Conservation (phyloP, 768 basidiomycete genomes). For the Auricularia sp. region DNA sequence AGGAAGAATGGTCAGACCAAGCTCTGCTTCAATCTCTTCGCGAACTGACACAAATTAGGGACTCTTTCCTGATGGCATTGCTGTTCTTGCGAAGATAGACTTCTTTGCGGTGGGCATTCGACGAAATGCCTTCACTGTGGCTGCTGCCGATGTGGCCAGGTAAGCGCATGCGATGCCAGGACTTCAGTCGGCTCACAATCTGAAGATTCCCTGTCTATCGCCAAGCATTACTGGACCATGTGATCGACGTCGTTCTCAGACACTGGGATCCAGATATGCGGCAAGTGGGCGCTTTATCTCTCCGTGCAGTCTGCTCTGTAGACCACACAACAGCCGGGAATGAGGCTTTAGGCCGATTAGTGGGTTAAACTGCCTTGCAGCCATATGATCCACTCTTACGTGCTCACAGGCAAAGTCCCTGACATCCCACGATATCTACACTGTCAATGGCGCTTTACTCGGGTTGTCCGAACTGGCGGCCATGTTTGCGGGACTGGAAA, state of each 20-base stretch:
- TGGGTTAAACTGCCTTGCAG: constrained; percentile 24
- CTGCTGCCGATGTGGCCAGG: constrained; percentile 82
- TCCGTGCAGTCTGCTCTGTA: constrained; percentile 54
- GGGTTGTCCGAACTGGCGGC: constrained; percentile 62
- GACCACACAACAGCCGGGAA: constrained; percentile 48
- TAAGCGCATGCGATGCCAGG: constrained; percentile 17
- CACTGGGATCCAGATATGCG: constrained; percentile 89
- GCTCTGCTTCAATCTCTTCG: constrained; percentile 3
- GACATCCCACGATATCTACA: constrained; percentile 51
- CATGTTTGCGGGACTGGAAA: neutral
- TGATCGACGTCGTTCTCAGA: constrained; percentile 61
- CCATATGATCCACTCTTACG: neutral
- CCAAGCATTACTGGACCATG: constrained; percentile 53
- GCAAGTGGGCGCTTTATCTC: constrained; percentile 62
- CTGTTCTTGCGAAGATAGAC: constrained; percentile 83
- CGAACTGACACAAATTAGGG: constrained; percentile 35
- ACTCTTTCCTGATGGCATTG: constrained; percentile 88
- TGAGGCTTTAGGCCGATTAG: constrained; percentile 38
- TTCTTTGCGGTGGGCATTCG: constrained; percentile 88
- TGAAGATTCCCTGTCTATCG: constrained; percentile 72
- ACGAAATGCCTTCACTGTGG: constrained; percentile 72
- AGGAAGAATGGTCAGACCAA: constrained; percentile 61
- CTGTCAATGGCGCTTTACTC: constrained; percentile 75
- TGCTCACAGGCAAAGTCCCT: constrained; percentile 20
- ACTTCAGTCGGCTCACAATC: constrained; percentile 4